Evolutionary conservation across 2,329 filamentous ascomycete species (phyloP).

Genomic region (Dothideomycetes sp.): DNA sequence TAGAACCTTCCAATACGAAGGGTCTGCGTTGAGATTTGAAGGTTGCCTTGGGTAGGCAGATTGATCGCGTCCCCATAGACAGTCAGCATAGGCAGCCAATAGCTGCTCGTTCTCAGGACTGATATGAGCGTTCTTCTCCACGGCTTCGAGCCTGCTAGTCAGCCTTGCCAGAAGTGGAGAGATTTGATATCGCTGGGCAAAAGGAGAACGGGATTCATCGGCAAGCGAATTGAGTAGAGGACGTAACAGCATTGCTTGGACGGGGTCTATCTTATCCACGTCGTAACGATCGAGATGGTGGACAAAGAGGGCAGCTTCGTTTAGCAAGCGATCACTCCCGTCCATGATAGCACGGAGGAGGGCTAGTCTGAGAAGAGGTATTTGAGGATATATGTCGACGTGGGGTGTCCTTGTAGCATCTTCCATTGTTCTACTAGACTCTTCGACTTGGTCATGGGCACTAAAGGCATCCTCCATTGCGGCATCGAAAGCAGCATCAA

Average conservation of each 20-base stretch:
- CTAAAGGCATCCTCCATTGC: constrained; percentile 26
- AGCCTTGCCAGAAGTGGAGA: background rate
- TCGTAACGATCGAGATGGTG: constrained; percentile 5
- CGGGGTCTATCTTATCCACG: constrained; percentile 4
- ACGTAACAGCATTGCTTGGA: constrained; percentile 7
- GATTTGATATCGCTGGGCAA: constrained; percentile 2
- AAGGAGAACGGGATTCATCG: constrained; percentile 4
- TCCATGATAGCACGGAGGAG: constrained; percentile 7
- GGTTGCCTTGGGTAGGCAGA: constrained; percentile 1
- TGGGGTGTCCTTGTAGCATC: constrained; percentile 8
- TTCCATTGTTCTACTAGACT: constrained; percentile 6
- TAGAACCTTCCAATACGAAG: background rate
- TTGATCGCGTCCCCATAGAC: constrained; percentile 4
- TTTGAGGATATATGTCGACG: constrained; percentile 9
- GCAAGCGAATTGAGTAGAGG: constrained; percentile 8
- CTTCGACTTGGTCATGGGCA: constrained; percentile 9
- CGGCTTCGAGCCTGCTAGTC: background rate
- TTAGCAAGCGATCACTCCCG: constrained; percentile 9
- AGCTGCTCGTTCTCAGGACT: constrained; percentile 2
- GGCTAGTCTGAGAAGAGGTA: constrained; percentile 9
- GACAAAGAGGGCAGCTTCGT: constrained; percentile 7
- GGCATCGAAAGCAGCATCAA: constrained; percentile 43
- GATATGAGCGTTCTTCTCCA: background rate
- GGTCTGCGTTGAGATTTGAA: background rate
- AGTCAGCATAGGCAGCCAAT: constrained; percentile 6